Conservation (phyloP, 2,329 filamentous ascomycete species). For the Fusarium nisikadoi region DNA sequence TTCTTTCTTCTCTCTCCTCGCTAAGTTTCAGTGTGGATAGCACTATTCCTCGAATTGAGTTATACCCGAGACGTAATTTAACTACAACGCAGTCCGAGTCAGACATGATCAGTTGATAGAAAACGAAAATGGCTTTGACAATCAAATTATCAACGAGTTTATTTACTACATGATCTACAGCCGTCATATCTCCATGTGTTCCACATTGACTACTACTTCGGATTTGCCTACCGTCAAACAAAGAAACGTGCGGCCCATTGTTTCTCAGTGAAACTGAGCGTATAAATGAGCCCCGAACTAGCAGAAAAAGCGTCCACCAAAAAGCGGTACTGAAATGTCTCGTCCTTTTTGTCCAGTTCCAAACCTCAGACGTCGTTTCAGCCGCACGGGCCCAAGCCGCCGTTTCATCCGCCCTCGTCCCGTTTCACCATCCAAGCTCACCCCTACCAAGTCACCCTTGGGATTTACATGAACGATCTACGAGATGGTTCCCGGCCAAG, state of each 20-base stretch:
- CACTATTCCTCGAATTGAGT: constrained; percentile 3
- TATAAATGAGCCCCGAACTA: neutral
- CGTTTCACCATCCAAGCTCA: constrained; percentile 30
- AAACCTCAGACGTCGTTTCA: constrained; percentile 8
- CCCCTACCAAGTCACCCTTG: neutral
- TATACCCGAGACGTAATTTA: constrained; percentile 11
- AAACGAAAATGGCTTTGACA: neutral
- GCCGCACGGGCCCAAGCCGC: constrained; percentile 14
- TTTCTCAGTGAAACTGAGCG: constrained; percentile 15
- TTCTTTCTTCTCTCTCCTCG: neutral
- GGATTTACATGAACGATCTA: constrained; percentile 6
- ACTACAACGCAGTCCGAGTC: constrained; percentile 1
- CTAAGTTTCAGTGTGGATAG: constrained; percentile 1
- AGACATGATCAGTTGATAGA: neutral
- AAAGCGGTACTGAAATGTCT: rapidly evolving
- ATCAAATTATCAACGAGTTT: neutral
- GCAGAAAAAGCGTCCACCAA: neutral
- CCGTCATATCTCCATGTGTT: neutral
- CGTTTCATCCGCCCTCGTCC: constrained; percentile 24
- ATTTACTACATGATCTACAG: neutral
- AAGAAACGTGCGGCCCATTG: neutral
- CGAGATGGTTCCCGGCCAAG: neutral
- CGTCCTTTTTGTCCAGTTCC: neutral
- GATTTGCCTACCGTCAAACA: constrained; percentile 5
- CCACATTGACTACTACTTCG: constrained; percentile 9